phyloP scores from a whole-genome alignment of 2,329 filamentous ascomycete species.

The Aureobasidium mangrovei region DNA sequence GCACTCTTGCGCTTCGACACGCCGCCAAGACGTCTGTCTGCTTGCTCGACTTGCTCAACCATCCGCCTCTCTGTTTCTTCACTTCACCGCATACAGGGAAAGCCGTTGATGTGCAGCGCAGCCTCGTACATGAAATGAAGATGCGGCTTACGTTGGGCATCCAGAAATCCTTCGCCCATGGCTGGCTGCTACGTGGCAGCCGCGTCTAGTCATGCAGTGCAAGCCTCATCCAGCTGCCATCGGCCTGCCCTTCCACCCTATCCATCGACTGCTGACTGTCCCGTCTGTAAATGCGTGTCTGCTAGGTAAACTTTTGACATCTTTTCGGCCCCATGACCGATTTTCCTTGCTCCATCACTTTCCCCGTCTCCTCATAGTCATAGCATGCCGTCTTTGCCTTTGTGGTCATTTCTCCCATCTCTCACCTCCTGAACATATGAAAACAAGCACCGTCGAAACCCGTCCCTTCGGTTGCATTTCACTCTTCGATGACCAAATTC shows the following conservation, averaged over 20 bases:
- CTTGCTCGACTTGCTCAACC: background rate
- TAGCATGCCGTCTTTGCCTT: too few species aligned
- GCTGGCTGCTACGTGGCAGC: background rate
- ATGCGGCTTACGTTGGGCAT: background rate
- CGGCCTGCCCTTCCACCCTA: background rate
- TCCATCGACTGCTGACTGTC: background rate
- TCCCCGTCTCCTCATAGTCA: too few species aligned
- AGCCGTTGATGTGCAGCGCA: background rate
- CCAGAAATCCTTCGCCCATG: background rate
- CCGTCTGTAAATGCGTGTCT: background rate
- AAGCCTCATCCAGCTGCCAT: background rate
- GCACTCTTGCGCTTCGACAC: background rate
- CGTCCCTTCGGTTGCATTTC: too few species aligned
- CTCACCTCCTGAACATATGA: too few species aligned
- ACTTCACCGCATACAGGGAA: background rate
- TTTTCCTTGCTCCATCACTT: too few species aligned
- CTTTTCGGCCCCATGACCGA: too few species aligned
- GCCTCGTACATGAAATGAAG: background rate
- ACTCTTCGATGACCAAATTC: too few species aligned
- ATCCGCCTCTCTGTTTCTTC: background rate
- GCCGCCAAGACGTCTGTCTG: background rate
- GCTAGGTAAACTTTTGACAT: too few species aligned
- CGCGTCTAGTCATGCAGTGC: slow-evolving; percentile 1
- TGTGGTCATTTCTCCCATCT: too few species aligned
- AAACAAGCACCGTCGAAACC: too few species aligned